Conservation (phyloP, 2,329 filamentous ascomycete genomes). For the Hymenoscyphus occultus region DNA sequence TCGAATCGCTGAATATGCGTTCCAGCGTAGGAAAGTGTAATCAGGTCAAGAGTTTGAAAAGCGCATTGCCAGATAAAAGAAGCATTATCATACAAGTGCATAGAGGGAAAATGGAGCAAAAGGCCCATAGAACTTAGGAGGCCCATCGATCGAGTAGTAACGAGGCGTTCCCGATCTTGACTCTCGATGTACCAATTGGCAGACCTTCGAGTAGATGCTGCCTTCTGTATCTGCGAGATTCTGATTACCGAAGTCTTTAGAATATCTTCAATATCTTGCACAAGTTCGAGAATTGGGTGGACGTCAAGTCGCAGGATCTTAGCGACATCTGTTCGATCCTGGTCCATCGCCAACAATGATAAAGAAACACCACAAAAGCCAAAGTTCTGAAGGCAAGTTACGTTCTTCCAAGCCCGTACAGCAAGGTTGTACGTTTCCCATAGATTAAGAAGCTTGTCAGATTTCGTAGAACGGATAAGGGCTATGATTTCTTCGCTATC, state of each 20-base stretch:
- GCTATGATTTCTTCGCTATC: not conserved
- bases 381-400: not conserved
- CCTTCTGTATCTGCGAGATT: not conserved
- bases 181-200: not conserved
- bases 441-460: not conserved
- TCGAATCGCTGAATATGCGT: slow-evolving; percentile 19
- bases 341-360: not conserved
- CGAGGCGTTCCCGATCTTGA: not conserved
- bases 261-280: not conserved
- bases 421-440: not conserved
- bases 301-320: not conserved
- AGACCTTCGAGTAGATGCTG: not conserved
- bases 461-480: not conserved
- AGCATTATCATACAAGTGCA: not conserved
- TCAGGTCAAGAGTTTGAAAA: slow-evolving; percentile 16
- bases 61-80: slow-evolving; percentile 13
- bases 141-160: not conserved
- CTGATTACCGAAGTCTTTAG: not conserved
- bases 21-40: slow-evolving; percentile 18
- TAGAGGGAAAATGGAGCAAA: not conserved
- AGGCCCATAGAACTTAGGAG: not conserved
- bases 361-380: not conserved
- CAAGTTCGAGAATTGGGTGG: not conserved
- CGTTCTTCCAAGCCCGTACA: not conserved
- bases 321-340: not conserved